These are phyloP conservation scores for Fonsecaea multimorphosa DNA, from an alignment of 2,329 filamentous ascomycete genomes.

Conservation along the genomic window DNA sequence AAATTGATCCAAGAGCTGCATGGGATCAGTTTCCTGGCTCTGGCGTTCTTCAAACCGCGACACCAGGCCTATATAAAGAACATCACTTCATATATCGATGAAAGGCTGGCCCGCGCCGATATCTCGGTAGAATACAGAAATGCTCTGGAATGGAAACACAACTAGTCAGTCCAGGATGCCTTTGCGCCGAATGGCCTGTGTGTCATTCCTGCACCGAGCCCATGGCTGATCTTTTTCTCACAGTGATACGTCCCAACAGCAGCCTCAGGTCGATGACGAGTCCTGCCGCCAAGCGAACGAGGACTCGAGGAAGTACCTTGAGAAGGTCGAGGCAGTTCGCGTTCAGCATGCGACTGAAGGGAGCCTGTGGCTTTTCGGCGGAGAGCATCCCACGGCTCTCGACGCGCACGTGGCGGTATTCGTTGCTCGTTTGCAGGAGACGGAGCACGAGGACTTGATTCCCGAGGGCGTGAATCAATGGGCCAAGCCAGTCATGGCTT, in stretches of 20 bases:
- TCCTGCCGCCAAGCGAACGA: conserved; percentile 3
- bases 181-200: neutral
- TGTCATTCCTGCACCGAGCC: neutral
- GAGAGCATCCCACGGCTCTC: conserved; percentile 3
- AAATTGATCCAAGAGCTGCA: conserved; percentile 8
- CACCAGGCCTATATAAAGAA: conserved; percentile 2
- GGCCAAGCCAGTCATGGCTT: conserved; percentile 4
- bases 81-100: conserved; percentile 1
- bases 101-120: conserved; percentile 2
- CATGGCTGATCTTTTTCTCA: conserved; percentile 7
- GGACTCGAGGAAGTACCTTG: conserved; percentile 6
- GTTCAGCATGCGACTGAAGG: conserved; percentile 3
- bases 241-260: conserved; percentile 1
- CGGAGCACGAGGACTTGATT: conserved; percentile 2
- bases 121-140: neutral
- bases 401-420: conserved; percentile 6
- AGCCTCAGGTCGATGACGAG: conserved; percentile 7
- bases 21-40: conserved; percentile 4
- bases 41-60: conserved; percentile 8
- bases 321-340: conserved; percentile 1
- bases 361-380: neutral
- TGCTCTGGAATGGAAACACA: conserved; percentile 3
- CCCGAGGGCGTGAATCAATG: neutral
- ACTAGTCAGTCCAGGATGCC: conserved; percentile 1
- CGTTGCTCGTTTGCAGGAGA: conserved; percentile 6